These are phyloP conservation scores for Piper longum DNA, from an alignment of 164 flowering plant species.

Conservation along the genomic window DNA sequence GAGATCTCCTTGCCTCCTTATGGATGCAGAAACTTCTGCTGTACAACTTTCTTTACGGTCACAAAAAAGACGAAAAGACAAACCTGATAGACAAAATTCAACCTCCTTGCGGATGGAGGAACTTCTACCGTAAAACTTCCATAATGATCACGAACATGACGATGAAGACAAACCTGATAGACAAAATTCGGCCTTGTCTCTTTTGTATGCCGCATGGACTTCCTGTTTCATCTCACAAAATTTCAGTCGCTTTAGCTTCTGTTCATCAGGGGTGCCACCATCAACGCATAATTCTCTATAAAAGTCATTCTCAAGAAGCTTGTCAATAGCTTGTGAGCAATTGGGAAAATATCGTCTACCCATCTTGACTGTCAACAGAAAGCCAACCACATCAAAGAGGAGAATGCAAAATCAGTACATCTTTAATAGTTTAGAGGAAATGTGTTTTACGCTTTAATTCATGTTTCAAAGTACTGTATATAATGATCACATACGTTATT, in stretches of 20 bases:
- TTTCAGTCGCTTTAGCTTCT: slow-evolving; percentile 29
- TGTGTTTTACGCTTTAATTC: neutral
- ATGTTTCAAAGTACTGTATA: neutral
- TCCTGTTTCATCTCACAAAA: slow-evolving; percentile 50
- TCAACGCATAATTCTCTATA: slow-evolving; percentile 23
- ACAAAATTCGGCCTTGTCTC: slow-evolving; percentile 48
- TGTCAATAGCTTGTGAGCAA: slow-evolving; percentile 53
- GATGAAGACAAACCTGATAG: too few species aligned
- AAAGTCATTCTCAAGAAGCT: slow-evolving; percentile 49
- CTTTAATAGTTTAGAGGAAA: too few species aligned
- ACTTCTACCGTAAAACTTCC: too few species aligned
- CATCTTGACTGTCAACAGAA: slow-evolving; percentile 35
- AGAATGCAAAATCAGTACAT: neutral
- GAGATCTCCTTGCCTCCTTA: too few species aligned
- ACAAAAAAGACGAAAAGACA: slow-evolving; percentile 34
- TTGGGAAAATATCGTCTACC: slow-evolving; percentile 50
- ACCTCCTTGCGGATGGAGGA: too few species aligned
- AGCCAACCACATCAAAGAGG: neutral
- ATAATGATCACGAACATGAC: too few species aligned
- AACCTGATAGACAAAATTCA: slow-evolving; percentile 8
- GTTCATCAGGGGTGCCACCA: slow-evolving; percentile 43
- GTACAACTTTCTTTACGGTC: slow-evolving; percentile 3
- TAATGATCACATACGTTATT: too few species aligned
- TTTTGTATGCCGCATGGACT: slow-evolving; percentile 41
- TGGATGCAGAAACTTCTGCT: too few species aligned